Percentiles rank a stretch among this genome's conserved stretches.
Conservation (phyloP, 1,284 basidiomycete species). For the Phenoliferia sp. region DNA sequence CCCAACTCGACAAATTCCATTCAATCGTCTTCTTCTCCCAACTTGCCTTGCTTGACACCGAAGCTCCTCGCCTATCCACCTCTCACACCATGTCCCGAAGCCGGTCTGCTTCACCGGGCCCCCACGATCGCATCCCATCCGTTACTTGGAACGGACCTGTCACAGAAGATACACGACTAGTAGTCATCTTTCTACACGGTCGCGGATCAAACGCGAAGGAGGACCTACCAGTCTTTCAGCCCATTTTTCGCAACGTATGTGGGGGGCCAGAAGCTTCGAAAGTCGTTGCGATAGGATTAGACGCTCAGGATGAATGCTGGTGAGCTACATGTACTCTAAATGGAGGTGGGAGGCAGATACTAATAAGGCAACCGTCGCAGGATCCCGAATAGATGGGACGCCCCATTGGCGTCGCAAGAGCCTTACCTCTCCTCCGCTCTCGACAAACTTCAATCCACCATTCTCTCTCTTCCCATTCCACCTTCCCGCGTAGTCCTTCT, state of each 20-base stretch:
- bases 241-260: neutral
- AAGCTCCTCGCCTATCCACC: too few relatives aligned
- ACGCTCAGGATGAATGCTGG: constrained; percentile 9
- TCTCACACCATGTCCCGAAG: too few relatives aligned
- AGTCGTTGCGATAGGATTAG: neutral
- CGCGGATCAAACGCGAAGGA: neutral
- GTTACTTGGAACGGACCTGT: neutral
- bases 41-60: too few relatives aligned
- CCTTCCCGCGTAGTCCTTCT: constrained; percentile 1
- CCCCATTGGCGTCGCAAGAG: constrained; percentile 2
- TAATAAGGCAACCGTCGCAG: neutral
- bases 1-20: too few relatives aligned
- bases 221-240: constrained; percentile 5
- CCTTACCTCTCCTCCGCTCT: constrained; percentile 4
- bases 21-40: too few relatives aligned
- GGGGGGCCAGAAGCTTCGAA: neutral
- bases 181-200: constrained; percentile 10
- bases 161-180: neutral
- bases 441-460: neutral
- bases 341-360: neutral
- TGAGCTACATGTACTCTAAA: neutral
- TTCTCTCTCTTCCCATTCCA: neutral
- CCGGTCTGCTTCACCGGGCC: neutral
- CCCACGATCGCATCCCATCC: neutral
- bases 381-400: neutral